Base-by-base conservation (phyloP, 176 grass and related monocot species). In the Stipa capillata region DNA sequence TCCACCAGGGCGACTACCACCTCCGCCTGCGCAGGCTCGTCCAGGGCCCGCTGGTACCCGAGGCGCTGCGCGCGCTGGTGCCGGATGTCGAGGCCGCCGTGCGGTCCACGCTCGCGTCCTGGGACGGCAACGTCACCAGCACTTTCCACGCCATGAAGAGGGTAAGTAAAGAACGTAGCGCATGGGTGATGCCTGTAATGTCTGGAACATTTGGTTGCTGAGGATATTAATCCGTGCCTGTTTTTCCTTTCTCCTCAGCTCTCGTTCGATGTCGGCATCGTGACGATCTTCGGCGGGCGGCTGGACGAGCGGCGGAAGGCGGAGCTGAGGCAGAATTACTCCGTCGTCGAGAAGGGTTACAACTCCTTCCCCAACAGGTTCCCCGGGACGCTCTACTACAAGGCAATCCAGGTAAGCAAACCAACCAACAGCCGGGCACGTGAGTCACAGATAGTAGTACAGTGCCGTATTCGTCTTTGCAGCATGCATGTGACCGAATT, bases 1-100 rank as follows among this genome's bases (percentile, higher is more conserved):
- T 99, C 88, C 90, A 99, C 88, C 88, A 93, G 76, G 97, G 97
- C 54, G 90, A 91, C 65, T 91, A 99, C 84, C 97, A 99, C 90
- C 63, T 91, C 53, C 88, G 80, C 55, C 53, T 96, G 4, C 86
- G 97, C 73, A 83, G 44, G 80, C 81, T 99, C 51, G 90, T 93
- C 40, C 97, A 89, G 72, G 59, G 81, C 54, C 85, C 97, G 42
- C 82, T 99, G 39, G 80, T 74, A 23, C 96, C 86, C 5, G 84
- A 93, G 0, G 70, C 90, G 7, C 78, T 99, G 34, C 97, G 97
- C 49, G 79, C 80, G 25, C 84, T 91, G n/a, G 65, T 96, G 24
- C 78, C 92, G 1, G 66, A 85, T 80, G 62, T 99, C 58, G 97
- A 99, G 16, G 65, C 69, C 62, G 65, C 89, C 65, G 97, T 86